Conservation (phyloP, 1,139 yeast species). For the Diutina scorzettiae region DNA sequence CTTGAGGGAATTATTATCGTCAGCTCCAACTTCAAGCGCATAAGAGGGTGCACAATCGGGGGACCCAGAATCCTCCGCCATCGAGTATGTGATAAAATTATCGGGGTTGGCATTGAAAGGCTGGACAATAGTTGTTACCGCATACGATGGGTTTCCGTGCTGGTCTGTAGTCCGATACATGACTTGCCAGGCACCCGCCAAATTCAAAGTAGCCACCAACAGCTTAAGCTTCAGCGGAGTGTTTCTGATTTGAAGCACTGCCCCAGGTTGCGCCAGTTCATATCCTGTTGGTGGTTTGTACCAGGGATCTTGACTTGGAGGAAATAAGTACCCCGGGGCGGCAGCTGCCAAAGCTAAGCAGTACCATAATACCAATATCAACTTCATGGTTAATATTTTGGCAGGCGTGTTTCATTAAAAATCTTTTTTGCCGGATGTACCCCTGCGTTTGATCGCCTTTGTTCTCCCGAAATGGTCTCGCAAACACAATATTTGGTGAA, state of each 20-base stretch:
- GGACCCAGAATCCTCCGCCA: conserved; percentile 22
- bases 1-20: conserved; percentile 9
- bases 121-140: conserved; percentile 20
- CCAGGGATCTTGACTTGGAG: neutral
- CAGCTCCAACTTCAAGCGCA: conserved; percentile 15
- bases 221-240: neutral
- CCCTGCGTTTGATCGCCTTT: neutral
- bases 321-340: neutral
- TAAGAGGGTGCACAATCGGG: conserved; percentile 23
- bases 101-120: conserved; percentile 21
- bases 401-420: neutral
- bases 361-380: neutral
- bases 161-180: neutral
- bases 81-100: conserved; percentile 20
- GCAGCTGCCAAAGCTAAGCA: neutral
- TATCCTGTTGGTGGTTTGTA: neutral
- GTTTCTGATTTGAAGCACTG: neutral
- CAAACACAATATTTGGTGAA: no score
- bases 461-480: no score
- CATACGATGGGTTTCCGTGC: neutral
- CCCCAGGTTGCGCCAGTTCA: neutral
- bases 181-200: neutral
- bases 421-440: neutral
- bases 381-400: neutral
- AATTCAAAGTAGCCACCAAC: neutral